A percentile compares a stretch with the other conserved stretches of the same genome.
Conservation (phyloP, 1,284 basidiomycete species). For the Coniferiporia weirii region DNA sequence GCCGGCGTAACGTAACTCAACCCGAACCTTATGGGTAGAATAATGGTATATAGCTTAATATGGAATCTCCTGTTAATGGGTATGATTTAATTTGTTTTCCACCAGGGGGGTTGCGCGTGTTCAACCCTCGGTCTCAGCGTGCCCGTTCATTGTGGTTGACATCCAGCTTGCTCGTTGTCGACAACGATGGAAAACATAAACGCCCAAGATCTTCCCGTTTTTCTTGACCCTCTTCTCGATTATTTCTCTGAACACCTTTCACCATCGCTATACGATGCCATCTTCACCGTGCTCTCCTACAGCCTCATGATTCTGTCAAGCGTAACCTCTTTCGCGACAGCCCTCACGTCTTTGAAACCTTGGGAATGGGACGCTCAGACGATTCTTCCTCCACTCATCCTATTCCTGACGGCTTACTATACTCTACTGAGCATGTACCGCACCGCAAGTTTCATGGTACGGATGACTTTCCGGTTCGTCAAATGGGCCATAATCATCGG, state of each 20-base stretch:
- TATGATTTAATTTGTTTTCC: background rate
- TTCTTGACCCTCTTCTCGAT: constrained; percentile 49
- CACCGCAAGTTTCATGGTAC: constrained; percentile 68
- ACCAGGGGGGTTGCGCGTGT: background rate
- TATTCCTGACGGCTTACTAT: constrained; percentile 64
- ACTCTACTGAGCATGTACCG: constrained; percentile 68
- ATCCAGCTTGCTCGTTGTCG: background rate
- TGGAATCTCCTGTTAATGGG: too few species aligned
- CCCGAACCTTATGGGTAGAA: too few species aligned
- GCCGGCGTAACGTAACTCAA: too few species aligned
- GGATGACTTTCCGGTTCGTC: constrained; percentile 58
- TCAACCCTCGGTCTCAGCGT: background rate
- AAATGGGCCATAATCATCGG: constrained; percentile 69
- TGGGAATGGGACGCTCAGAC: constrained; percentile 60
- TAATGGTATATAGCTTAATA: too few species aligned
- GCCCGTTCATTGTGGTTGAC: background rate
- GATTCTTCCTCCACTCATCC: constrained; percentile 68
- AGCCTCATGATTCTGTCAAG: constrained; percentile 46
- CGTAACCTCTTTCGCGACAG: constrained; percentile 39
- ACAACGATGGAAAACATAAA: constrained; percentile 25
- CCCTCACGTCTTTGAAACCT: constrained; percentile 46
- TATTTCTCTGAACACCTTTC: constrained; percentile 54
- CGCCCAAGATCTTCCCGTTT: constrained; percentile 28
- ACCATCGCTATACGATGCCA: constrained; percentile 44
- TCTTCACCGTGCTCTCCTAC: constrained; percentile 49